Conservation (phyloP, 208 protist species). For the Phytomonas serpens region DNA sequence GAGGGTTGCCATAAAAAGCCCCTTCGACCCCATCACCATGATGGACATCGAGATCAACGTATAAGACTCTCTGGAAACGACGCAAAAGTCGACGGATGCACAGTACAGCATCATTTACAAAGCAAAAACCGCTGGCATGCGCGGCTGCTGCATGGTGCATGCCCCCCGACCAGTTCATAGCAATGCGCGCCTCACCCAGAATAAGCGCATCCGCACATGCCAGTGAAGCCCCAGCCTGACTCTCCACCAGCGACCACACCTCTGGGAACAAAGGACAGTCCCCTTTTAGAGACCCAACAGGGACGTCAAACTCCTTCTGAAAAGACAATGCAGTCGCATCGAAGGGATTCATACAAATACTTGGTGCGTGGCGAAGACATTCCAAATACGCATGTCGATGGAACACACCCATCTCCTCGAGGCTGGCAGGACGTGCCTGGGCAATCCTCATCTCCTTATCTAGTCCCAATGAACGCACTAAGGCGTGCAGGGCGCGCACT, state of each 20-base stretch:
- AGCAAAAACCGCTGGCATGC: conserved; percentile 98
- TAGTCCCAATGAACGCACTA: conserved; percentile 68
- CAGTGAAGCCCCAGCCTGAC: conserved; percentile 88
- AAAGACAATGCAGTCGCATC: conserved; percentile 42
- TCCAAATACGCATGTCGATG: conserved; percentile 69
- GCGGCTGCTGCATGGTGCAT: conserved; percentile 95
- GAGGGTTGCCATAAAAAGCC: conserved; percentile 98
- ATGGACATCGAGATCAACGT: conserved; percentile 99
- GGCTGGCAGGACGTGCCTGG: conserved; percentile 43
- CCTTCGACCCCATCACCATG: conserved; percentile 99
- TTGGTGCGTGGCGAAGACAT: conserved; percentile 44
- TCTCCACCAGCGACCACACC: conserved; percentile 65
- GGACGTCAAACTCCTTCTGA: conserved; percentile 77
- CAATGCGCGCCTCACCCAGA: conserved; percentile 85
- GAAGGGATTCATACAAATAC: conserved; percentile 64
- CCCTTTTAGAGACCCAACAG: conserved; percentile 36
- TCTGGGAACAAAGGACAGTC: conserved; percentile 81
- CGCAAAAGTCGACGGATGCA: conserved; percentile 99
- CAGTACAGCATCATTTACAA: conserved; percentile 99
- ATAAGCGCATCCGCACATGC: conserved; percentile 94
- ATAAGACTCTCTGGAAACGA: conserved; percentile 95
- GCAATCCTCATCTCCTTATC: conserved; percentile 45
- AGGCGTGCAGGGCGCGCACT: conserved; percentile 52
- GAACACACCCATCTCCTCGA: conserved; percentile 54
- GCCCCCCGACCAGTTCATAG: conserved; percentile 99